phyloP scores from a whole-genome alignment of 805 yeast species.

The Spathaspora girioi region DNA sequence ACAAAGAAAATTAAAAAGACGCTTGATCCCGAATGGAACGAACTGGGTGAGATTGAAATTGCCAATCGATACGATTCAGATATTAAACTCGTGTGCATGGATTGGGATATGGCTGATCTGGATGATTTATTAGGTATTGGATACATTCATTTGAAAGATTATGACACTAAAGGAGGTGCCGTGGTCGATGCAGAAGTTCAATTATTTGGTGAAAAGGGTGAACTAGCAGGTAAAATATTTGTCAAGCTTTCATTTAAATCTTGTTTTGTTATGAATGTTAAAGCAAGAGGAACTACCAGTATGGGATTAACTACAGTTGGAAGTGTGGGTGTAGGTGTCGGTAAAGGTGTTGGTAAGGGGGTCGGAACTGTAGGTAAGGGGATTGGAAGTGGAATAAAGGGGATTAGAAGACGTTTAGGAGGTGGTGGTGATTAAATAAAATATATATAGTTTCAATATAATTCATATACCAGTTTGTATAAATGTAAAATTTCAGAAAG shows the following conservation, averaged over 20 bases:
- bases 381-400: conserved; percentile 33
- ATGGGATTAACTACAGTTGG: conserved; percentile 33
- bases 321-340: conserved; percentile 41
- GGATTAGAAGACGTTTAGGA: conserved; percentile 31
- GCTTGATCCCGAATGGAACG: conserved; percentile 87
- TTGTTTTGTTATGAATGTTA: conserved; percentile 54
- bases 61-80: conserved; percentile 59
- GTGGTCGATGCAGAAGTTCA: conserved; percentile 48
- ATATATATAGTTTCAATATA: neutral
- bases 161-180: conserved; percentile 40
- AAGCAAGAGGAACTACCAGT: conserved; percentile 13
- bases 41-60: conserved; percentile 53
- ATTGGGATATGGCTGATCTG: conserved; percentile 92
- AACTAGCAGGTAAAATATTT: conserved; percentile 62
- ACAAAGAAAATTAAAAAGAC: conserved; percentile 83
- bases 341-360: conserved; percentile 40
- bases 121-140: conserved; percentile 81
- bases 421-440: neutral
- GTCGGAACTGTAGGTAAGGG: conserved; percentile 37
- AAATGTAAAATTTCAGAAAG: neutral
- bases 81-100: conserved; percentile 59
- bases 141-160: conserved; percentile 48
- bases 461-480: neutral
- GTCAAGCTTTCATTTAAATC: conserved; percentile 66
- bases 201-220: conserved; percentile 45